A percentile compares a stretch with the other conserved stretches of the same genome.
Conservation (phyloP, 768 basidiomycete genomes). For the Termitomyces sp. region DNA sequence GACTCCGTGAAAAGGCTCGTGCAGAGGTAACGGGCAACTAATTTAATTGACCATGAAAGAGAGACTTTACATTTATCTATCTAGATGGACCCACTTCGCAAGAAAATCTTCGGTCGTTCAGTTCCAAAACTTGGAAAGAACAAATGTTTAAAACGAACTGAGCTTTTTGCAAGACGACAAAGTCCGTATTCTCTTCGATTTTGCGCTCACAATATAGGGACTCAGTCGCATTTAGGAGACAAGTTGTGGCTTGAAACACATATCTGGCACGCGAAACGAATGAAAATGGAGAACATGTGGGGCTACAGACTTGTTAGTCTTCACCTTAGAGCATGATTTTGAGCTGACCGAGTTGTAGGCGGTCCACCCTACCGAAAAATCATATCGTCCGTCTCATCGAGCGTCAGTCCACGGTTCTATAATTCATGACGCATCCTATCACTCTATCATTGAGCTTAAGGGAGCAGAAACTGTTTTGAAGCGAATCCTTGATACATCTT, state of each 20-base stretch:
- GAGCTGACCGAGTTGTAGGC: conserved; percentile 42
- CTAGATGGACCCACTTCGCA: conserved; percentile 44
- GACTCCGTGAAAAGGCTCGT: conserved; percentile 74
- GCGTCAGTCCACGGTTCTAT: conserved; percentile 83
- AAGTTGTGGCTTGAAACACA: conserved; percentile 97
- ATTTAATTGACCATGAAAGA: not conserved
- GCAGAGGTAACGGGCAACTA: conserved; percentile 58
- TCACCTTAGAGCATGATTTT: not conserved
- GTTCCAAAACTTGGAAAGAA: conserved; percentile 61
- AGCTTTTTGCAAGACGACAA: conserved; percentile 65
- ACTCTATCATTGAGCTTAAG: conserved; percentile 65
- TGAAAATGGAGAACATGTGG: conserved; percentile 93
- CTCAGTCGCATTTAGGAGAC: conserved; percentile 41
- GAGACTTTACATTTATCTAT: not conserved
- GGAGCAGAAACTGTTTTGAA: conserved; percentile 56
- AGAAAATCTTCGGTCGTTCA: conserved; percentile 32
- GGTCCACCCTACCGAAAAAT: conserved; percentile 83
- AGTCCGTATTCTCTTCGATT: conserved; percentile 36
- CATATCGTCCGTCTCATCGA: conserved; percentile 87
- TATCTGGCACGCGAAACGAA: conserved; percentile 95
- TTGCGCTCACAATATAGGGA: not conserved
- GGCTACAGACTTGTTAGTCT: conserved; percentile 73
- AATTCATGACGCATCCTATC: conserved; percentile 88
- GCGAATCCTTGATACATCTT: conserved; percentile 44
- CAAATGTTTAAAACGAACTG: conserved; percentile 52